Evolutionary conservation across 495 filamentous ascomycete genomes (phyloP), one percentile per base, ranked within the genome.

Genomic region (Tuber magnatum): DNA sequence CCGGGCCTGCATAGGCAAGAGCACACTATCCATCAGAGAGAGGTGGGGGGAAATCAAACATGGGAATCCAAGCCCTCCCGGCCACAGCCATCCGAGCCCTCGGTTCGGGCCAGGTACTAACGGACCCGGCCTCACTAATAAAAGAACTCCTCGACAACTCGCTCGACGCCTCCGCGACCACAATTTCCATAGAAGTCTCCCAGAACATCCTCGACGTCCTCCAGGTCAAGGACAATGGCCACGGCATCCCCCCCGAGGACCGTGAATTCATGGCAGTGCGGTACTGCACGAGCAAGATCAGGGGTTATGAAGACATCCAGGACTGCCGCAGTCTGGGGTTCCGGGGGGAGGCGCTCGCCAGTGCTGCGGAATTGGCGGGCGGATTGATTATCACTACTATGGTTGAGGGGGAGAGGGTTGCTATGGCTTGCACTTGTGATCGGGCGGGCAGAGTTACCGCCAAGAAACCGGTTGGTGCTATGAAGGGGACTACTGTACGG

Each of bases 121-220:
- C 90, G 6, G 90, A 92, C 70, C 86, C 94, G 16, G 87, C 87
- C 72, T 89, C 89, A 9, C 85, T 97, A 24, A 88, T 96, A 72
- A 99, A 99, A 83, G 95, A 99, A 81, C 88, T 98, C 16, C 81
- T 99, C 44, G 95, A 99, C 75, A 99, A 99, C 83, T 89, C 93
- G 32, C 86, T 98, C 14, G 95, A 98, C 83, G 92, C 94, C 6
- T 87, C 87, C 39, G 92, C 94, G 8, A 89, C 91, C 3, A 88
- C 88, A 0, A 86, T 98, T 51, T 86, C 89, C 42, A 85, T 98
- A 44, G 87, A 94, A 74, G 86, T 97, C 41, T 91, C 92, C 3
- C 79, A 85, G 39, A 94, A 97, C 77, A 89, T 91, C 0, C 82
- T 97, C 20, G 92, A 94, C 82, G 85, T 88, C n/a, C 90, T 99